A percentile compares a stretch with the other conserved stretches of the same genome.
phyloP scores from a whole-genome alignment of 352 stramenopile genomes.

The Pythium aphanidermatum region DNA sequence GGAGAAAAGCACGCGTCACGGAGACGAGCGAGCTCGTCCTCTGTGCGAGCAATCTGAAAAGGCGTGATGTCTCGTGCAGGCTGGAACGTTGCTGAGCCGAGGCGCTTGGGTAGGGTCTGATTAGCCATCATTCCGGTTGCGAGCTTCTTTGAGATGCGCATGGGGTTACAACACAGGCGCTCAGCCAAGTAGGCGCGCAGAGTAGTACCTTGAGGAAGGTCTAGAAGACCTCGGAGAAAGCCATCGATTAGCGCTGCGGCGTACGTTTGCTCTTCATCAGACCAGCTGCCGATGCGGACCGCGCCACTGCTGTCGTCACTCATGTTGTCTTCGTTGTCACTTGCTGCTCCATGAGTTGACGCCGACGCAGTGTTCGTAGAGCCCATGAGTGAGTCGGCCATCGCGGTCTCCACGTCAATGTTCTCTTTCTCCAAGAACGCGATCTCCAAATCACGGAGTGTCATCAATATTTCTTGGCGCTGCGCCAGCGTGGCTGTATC shows the following conservation, averaged over 20 bases:
- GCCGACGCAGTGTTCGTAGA: not conserved
- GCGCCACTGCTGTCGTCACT: not conserved
- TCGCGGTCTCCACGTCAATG: not conserved
- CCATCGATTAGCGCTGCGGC: conserved; percentile 79
- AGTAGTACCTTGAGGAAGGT: conserved; percentile 79
- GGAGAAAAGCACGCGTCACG: conserved; percentile 12
- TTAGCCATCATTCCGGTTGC: conserved; percentile 26
- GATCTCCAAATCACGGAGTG: conserved; percentile 11
- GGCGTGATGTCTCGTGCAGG: conserved; percentile 1
- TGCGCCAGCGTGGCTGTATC: not conserved
- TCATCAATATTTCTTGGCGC: conserved; percentile 6
- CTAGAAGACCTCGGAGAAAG: conserved; percentile 80
- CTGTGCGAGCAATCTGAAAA: conserved; percentile 3
- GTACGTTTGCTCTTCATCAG: conserved; percentile 60
- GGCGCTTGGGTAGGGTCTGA: conserved; percentile 17
- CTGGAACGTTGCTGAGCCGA: conserved; percentile 21
- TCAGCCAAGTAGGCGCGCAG: conserved; percentile 85
- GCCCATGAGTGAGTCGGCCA: not conserved
- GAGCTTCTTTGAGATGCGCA: conserved; percentile 95
- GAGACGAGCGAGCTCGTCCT: conserved; percentile 7
- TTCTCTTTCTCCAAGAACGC: conserved; percentile 19
- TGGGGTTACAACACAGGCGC: conserved; percentile 89
- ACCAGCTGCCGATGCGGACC: conserved; percentile 24
- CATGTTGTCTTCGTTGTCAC: conserved; percentile 9
- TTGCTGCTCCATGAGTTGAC: too few relatives aligned